phyloP scores from a whole-genome alignment of 169 alveolate species.

The Eimeria maxima region DNA sequence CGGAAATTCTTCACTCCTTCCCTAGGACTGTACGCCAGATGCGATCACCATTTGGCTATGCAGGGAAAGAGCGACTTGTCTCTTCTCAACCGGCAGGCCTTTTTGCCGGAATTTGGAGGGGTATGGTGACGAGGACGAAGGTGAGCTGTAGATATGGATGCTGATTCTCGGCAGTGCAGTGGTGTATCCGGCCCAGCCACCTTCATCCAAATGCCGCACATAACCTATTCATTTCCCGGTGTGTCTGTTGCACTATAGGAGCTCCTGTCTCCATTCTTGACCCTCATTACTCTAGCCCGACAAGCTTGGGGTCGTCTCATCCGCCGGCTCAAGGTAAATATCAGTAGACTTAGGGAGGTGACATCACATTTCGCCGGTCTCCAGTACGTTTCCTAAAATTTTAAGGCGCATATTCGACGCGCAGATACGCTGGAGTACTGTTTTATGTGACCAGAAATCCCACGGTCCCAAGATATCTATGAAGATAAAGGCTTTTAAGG shows the following conservation, averaged over 20 bases:
- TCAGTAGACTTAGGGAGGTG: background rate
- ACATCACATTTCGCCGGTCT: background rate
- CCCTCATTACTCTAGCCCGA: constrained; percentile 42
- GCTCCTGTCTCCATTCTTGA: constrained; percentile 62
- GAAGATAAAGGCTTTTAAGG: background rate
- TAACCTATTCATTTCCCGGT: background rate
- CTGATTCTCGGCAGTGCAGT: background rate
- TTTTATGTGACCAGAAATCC: constrained; percentile 38
- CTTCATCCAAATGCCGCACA: background rate
- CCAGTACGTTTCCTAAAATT: background rate
- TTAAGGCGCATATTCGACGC: background rate
- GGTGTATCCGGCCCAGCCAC: background rate
- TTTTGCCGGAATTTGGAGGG: constrained; percentile 18
- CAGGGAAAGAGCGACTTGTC: constrained; percentile 1
- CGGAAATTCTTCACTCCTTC: background rate
- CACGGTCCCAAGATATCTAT: constrained; percentile 57
- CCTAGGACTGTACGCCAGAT: constrained; percentile 41
- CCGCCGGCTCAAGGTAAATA: constrained; percentile 54
- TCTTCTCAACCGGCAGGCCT: constrained; percentile 7
- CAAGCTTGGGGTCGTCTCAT: constrained; percentile 50
- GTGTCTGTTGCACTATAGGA: constrained; percentile 1
- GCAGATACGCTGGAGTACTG: background rate
- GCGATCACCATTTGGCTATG: constrained; percentile 60
- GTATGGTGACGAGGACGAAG: constrained; percentile 7
- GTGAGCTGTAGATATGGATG: background rate